Percentiles rank a stretch among this genome's conserved stretches.
Evolutionary conservation across 805 yeast species (phyloP).

Genomic region (fission yeast (Schizosaccharomyces pombe)): DNA sequence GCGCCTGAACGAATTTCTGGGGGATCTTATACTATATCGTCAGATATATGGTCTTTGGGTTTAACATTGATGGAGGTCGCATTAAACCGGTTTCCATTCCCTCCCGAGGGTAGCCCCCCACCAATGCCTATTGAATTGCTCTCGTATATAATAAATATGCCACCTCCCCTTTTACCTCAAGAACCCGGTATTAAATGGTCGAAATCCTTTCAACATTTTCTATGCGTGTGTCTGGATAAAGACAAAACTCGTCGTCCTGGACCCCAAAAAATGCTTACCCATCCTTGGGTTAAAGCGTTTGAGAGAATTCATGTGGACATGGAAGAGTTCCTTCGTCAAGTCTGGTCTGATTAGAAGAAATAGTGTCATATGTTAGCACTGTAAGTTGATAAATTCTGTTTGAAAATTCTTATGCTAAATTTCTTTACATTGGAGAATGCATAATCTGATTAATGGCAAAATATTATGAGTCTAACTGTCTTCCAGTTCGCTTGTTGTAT

Average conservation of each 20-base stretch:
- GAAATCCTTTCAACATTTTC: slow-evolving; percentile 56
- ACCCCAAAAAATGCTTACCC: slow-evolving; percentile 78
- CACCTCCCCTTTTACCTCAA: slow-evolving; percentile 55
- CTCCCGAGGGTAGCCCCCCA: slow-evolving; percentile 29
- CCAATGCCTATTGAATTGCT: slow-evolving; percentile 66
- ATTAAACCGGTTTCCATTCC: slow-evolving; percentile 69
- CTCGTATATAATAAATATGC: slow-evolving; percentile 52
- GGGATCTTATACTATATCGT: slow-evolving; percentile 79
- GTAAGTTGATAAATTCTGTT: too few species aligned
- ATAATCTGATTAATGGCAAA: too few species aligned
- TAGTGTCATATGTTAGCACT: too few species aligned
- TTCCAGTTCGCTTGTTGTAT: too few species aligned
- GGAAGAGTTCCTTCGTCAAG: slow-evolving; percentile 59
- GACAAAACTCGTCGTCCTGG: slow-evolving; percentile 63
- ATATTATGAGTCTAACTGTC: too few species aligned
- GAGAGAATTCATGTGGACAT: slow-evolving; percentile 48
- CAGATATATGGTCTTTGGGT: slow-evolving; percentile 94
- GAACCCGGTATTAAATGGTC: slow-evolving; percentile 69
- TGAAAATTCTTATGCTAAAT: too few species aligned
- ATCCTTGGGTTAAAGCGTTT: slow-evolving; percentile 67
- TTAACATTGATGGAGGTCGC: slow-evolving; percentile 83
- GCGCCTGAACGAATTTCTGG: slow-evolving; percentile 96
- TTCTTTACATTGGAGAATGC: too few species aligned
- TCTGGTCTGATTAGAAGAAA: slow-evolving; percentile 34
- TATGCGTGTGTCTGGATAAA: slow-evolving; percentile 50